phyloP scores from a whole-genome alignment of 2,329 filamentous ascomycete species.

The Venturia aucupariae region DNA sequence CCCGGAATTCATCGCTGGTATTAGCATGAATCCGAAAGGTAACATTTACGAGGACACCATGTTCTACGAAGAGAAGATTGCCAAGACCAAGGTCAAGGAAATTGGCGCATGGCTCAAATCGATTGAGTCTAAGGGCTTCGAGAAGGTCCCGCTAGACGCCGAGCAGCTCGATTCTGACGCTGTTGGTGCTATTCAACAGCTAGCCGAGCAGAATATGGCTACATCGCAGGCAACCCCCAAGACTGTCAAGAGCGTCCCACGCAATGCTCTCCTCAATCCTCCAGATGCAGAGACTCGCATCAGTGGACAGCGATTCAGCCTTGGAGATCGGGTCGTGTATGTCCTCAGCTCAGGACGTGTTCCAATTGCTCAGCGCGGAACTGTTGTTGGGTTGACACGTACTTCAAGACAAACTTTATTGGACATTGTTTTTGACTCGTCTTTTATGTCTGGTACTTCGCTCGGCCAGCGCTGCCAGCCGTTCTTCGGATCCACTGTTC shows the following conservation, averaged over 20 bases:
- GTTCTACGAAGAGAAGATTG: slow-evolving; percentile 68
- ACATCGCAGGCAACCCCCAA: slow-evolving; percentile 49
- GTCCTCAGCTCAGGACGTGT: slow-evolving; percentile 89
- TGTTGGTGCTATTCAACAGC: slow-evolving; percentile 69
- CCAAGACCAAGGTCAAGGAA: slow-evolving; percentile 78
- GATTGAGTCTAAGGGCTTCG: slow-evolving; percentile 83
- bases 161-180: slow-evolving; percentile 90
- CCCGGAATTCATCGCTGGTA: slow-evolving; percentile 86
- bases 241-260: slow-evolving; percentile 71
- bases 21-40: slow-evolving; percentile 75
- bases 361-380: slow-evolving; percentile 82
- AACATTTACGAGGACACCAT: slow-evolving; percentile 78
- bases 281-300: slow-evolving; percentile 89
- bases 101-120: slow-evolving; percentile 89
- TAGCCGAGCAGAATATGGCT: slow-evolving; percentile 56
- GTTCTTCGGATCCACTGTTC: slow-evolving; percentile 89
- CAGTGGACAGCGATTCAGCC: slow-evolving; percentile 68
- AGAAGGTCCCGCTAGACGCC: slow-evolving; percentile 90
- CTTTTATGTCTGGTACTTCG: slow-evolving; percentile 95
- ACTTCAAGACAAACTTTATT: slow-evolving; percentile 74
- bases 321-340: slow-evolving; percentile 90
- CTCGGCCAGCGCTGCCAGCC: slow-evolving; percentile 82
- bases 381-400: slow-evolving; percentile 87
- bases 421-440: slow-evolving; percentile 86
- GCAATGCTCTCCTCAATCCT: slow-evolving; percentile 84